Evolutionary conservation across 1,139 yeast genomes (phyloP), one percentile per base, ranked within the genome.

Genomic region (Pichia sp.): DNA sequence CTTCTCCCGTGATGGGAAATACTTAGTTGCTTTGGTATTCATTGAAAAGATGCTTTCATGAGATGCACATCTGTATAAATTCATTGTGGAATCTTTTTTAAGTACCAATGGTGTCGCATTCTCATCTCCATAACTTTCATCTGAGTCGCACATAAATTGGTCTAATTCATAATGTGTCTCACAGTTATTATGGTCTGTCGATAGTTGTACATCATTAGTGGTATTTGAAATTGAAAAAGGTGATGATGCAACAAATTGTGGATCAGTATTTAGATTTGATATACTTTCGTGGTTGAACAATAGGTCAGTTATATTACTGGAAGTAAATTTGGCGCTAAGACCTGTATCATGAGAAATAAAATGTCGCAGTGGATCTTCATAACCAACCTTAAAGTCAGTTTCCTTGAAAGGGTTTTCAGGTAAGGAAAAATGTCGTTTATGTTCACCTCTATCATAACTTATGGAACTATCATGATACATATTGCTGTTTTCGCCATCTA

Each of bases 21-120:
- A 9, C 27, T 30, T 43, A 7, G 41, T 32, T 26, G 41, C 36
- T 43, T 52, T 26, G 29, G 30, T 23, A 16, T 39, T 32, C 3
- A 29, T 40, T 13, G 58, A 50, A 38, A 68, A 58, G 1, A 69
- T 60, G 53, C 73, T 68, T 48, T 69, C 73, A 52, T 68, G 68
- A 1, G 73, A 70, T 36, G 61, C 64, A 38, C 62, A 64, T 44
- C 63, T 62, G 45, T 65, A 50, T n/a, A 67, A 43, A 6, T 59
- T 59, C 29, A 55, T 55, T 15, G 53, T 45, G 8, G 57, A 53
- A 23, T 47, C 51, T 29, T 55, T 53, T 39, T 56, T 56, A 8
- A 56, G n/a, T 13, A 49, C 3, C 24, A 59, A 45, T 4, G 62
- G 56, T 11, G 55, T 47, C 3, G 52, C 59, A 18, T 53, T 55